phyloP scores from a whole-genome alignment of 768 basidiomycete species.

The Rubroboletus satanas region DNA sequence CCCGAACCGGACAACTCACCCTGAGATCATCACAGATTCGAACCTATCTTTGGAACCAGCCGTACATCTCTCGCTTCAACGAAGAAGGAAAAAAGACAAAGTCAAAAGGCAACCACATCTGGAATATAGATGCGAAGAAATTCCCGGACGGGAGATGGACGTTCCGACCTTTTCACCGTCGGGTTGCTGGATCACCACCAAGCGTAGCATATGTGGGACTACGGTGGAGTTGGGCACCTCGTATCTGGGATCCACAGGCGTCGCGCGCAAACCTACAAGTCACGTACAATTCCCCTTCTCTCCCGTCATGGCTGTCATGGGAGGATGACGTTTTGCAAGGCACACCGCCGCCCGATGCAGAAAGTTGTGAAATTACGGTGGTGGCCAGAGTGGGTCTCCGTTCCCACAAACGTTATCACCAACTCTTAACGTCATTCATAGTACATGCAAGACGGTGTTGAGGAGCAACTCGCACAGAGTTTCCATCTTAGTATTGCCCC shows the following conservation, averaged over 20 bases:
- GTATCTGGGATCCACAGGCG: conserved; percentile 95
- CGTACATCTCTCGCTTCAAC: conserved; percentile 93
- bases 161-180: conserved; percentile 85
- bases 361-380: conserved; percentile 69
- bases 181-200: conserved; percentile 80
- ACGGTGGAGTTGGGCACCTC: conserved; percentile 86
- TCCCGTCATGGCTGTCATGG: conserved; percentile 90
- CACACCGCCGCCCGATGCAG: conserved; percentile 71
- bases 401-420: background rate
- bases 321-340: conserved; percentile 80
- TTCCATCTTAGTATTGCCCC: conserved; percentile 75
- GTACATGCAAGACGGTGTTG: conserved; percentile 69
- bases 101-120: conserved; percentile 98
- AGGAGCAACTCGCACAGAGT: conserved; percentile 61
- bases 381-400: conserved; percentile 61
- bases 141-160: conserved; percentile 70
- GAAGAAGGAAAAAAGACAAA: conserved; percentile 99
- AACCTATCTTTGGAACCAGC: conserved; percentile 94
- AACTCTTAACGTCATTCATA: conserved; percentile 12
- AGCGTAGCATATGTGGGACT: conserved; percentile 77
- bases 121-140: conserved; percentile 97
- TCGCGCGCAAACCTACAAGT: conserved; percentile 78
- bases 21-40: conserved; percentile 56
- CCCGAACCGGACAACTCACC: conserved; percentile 9
- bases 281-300: conserved; percentile 70